Evolutionary conservation across 805 yeast species (phyloP), one percentile per base, ranked within the genome.

Genomic region (Aciculoconidium aculeatum): DNA sequence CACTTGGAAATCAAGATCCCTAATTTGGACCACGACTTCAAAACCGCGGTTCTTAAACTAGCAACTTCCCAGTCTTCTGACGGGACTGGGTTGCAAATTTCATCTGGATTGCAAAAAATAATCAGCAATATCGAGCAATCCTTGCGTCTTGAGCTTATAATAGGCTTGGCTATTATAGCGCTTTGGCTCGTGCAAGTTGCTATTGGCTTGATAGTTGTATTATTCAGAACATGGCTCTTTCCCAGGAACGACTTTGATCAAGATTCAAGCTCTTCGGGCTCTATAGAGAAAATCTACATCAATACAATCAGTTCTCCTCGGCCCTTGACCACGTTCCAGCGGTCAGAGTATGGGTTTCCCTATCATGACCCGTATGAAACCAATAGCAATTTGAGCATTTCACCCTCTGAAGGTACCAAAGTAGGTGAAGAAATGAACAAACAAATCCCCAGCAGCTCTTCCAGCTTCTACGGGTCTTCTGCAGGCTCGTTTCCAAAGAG

Each of bases 1-100:
- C 63, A 82, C 38, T 65, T 87, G 3, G 63, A 73, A 10, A 54
- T 87, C 2, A 40, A 58, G 1, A 47, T 85, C 1, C 94, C 94
- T 0, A 42, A n/a, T 2, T 20, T 37, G 7, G 26, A 27, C n/a
- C 14, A 20, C 4, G n/a, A 21, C 8, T 8, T 35, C 6, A 28
- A 31, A n/a, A 7, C 15, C 3, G 27, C 33, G 11, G 17, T 36
- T 7, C 25, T 21, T 5, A 21, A 27, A 12, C 13, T 34, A 8
- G 25, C 19, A 10, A 14, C 24, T 5, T 6, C 23, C 6, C 25
- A 23, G 7, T 16, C 32, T 8, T 23, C 21, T n/a, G 11, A 21
- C 8, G 14, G 16, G 6, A n/a, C 21, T 3, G 21, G 17, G 3
- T n/a, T 12, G 7, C 17, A n/a, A 8, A 9, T 30, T 11, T 11